These are phyloP conservation scores for Wallacemonas sp. DNA, from an alignment of 208 protist genomes.

Conservation along the genomic window DNA sequence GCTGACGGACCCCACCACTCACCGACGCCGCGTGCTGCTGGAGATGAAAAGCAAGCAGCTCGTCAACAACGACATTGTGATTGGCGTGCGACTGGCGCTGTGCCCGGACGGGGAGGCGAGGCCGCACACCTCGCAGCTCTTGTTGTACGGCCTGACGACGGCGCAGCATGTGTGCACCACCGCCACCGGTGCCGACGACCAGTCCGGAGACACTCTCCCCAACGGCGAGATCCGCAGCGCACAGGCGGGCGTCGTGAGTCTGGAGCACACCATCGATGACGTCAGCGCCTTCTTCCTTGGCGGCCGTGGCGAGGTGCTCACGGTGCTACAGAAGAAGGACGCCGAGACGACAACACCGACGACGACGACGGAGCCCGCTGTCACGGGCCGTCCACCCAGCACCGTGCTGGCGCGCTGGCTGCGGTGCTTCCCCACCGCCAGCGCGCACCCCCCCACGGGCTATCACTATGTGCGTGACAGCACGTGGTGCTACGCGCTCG, in stretches of 20 bases:
- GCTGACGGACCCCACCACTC: not conserved
- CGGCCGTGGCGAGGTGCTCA: constrained; percentile 50
- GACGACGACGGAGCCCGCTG: too few species aligned
- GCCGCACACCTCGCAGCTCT: constrained; percentile 29
- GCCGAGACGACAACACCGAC: constrained; percentile 6
- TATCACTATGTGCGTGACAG: constrained; percentile 38
- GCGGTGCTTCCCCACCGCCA: constrained; percentile 42
- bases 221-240: not conserved
- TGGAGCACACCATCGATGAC: constrained; percentile 50
- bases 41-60: constrained; percentile 29
- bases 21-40: constrained; percentile 17
- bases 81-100: constrained; percentile 18
- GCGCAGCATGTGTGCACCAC: constrained; percentile 34
- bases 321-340: constrained; percentile 26
- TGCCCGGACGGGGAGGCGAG: constrained; percentile 17
- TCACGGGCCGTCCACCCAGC: not conserved
- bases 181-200: not conserved
- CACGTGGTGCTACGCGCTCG: constrained; percentile 32
- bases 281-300: constrained; percentile 61
- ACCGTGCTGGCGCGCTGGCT: constrained; percentile 53
- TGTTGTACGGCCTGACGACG: constrained; percentile 59
- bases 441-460: not conserved
- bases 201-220: not conserved
- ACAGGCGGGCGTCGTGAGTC: constrained; percentile 24
- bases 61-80: constrained; percentile 59